A percentile compares a stretch with the other conserved stretches of the same genome.
Evolutionary conservation across 129 eudicot genomes (phyloP).

Genomic region (Mikania micrantha): DNA sequence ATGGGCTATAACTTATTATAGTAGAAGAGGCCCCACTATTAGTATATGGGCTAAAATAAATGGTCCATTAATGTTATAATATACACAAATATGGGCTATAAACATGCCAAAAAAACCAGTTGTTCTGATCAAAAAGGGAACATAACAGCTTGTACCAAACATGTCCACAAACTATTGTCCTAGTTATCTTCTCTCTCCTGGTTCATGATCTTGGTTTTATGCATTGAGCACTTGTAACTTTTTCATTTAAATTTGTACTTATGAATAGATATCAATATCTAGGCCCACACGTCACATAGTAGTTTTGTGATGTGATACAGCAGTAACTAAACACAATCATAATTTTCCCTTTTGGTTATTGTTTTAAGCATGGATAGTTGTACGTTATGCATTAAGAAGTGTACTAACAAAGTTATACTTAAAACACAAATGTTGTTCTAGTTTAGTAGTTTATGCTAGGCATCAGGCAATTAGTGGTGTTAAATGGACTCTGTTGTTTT

Average conservation of each 20-base stretch:
- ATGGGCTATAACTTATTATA: constrained; percentile 23
- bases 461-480: too few relatives aligned
- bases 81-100: constrained; percentile 25
- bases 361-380: not conserved
- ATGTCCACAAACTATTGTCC: constrained; percentile 12
- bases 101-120: constrained; percentile 29
- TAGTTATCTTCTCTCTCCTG: not conserved
- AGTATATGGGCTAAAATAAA: constrained; percentile 16
- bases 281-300: not conserved
- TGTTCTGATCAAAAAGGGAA: constrained; percentile 18
- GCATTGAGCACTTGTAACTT: constrained; percentile 3
- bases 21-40: constrained; percentile 25
- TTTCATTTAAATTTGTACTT: not conserved
- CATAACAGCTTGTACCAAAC: constrained; percentile 29
- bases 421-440: not conserved
- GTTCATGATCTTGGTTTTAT: not conserved
- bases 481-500: too few relatives aligned
- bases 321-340: not conserved
- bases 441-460: too few relatives aligned
- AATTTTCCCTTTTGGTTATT: not conserved
- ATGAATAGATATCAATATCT: not conserved
- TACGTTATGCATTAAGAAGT: not conserved
- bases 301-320: not conserved
- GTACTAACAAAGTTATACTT: not conserved
- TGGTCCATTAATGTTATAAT: constrained; percentile 16